Base-by-base conservation (phyloP, 2,329 filamentous ascomycete species). In the Fusarium sp. region DNA sequence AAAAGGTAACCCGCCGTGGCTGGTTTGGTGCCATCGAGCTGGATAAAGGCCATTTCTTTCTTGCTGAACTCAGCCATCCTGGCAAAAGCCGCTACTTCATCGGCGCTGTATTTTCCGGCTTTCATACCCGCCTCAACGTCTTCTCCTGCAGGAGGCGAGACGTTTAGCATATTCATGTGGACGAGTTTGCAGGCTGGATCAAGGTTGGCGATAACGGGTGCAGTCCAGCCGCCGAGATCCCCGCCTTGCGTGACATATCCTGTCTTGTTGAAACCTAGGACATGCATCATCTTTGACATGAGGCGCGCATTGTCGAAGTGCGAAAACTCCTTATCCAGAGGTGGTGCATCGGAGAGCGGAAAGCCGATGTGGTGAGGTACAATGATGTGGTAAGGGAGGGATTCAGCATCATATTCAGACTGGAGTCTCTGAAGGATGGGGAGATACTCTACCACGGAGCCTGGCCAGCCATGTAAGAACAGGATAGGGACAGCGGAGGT, bases 381-480 rank as follows among this genome's bases (percentile, higher is more conserved):
- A 0, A 65, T 49, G 10, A 65, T 60, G 14, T 65, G 62, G 17
- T 54, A 65, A 2, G 60, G 62, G 1, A 65, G 54, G 2, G 47
- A 40, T 5, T 54, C 43, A 0, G 60, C 14, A 2, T 39, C 24
- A 4, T 60, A 46, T 19, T 42, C 9, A 3, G 19, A 26, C 8
- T 59, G 50, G 3, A 65, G 44, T 5, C 67, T 69, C 12, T 49
- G 60, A 3, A 52, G 21, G 3, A 69, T 56, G 2, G 62, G 51
- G 1, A 69, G 9, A n/a, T 64, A 69, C 40, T 69, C 67, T 3
- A 69, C 32, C 6, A 64, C 23, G 4, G 67, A 69, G 4, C 67
- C 66, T 1, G 67, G 67, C 67, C 67, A 69, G 34, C 67, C 56
- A 3, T 69, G 67, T 3, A 69, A n/a, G 2, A 69, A 52, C 9